Evolutionary conservation across 768 basidiomycete species (phyloP).

Genomic region (Phanerochaete sordida): DNA sequence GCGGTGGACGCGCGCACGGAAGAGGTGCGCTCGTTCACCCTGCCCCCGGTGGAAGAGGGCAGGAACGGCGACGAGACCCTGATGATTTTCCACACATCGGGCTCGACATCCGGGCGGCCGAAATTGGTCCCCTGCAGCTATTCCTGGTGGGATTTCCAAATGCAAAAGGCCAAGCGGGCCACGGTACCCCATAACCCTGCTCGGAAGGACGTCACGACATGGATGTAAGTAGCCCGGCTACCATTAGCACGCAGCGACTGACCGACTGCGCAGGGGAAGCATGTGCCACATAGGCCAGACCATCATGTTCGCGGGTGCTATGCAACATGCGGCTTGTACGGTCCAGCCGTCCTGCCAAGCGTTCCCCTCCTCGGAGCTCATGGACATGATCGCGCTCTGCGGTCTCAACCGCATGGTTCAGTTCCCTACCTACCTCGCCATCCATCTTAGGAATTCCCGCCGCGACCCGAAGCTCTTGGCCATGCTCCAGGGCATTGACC

Average conservation of each 20-base stretch:
- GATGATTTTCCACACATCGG: constrained; percentile 78
- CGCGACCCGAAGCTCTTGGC: constrained; percentile 52
- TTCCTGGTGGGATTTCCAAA: constrained; percentile 60
- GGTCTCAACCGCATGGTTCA: constrained; percentile 32
- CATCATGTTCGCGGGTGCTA: constrained; percentile 43
- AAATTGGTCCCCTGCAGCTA: constrained; percentile 74
- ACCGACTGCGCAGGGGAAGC: constrained; percentile 55
- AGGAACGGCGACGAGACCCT: constrained; percentile 40
- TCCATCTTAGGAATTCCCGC: constrained; percentile 43
- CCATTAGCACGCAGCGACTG: background rate
- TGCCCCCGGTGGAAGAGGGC: constrained; percentile 43
- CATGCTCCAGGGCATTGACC: constrained; percentile 24
- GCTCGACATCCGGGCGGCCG: constrained; percentile 78
- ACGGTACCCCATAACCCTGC: constrained; percentile 39
- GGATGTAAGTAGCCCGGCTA: constrained; percentile 52
- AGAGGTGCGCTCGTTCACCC: constrained; percentile 31
- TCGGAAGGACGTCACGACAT: constrained; percentile 64
- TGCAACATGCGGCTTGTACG: constrained; percentile 25
- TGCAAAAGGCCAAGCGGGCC: constrained; percentile 53
- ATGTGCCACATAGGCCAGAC: constrained; percentile 80
- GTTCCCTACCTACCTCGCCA: constrained; percentile 27
- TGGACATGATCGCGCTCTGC: constrained; percentile 51
- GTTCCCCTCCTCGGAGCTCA: constrained; percentile 28
- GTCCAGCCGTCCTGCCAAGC: constrained; percentile 22
- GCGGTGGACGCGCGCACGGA: constrained; percentile 40